phyloP scores from a whole-genome alignment of 257 asterid genomes.

The Solanum paucissectum region DNA sequence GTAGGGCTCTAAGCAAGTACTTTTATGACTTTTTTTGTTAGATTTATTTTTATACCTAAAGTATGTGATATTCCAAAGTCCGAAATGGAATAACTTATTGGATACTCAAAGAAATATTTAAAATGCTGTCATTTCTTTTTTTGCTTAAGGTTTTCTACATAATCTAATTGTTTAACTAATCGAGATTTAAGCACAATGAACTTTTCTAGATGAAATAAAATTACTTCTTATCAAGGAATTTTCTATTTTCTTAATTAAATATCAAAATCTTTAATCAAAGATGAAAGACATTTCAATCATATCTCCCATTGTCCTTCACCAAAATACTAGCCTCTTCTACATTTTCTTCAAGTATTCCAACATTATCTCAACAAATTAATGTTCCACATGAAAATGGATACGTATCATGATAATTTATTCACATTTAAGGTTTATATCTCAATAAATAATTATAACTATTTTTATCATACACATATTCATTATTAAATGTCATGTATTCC shows the following conservation, averaged over 20 bases:
- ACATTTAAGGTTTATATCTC: neutral
- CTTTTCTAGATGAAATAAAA: neutral
- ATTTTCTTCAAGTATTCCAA: neutral
- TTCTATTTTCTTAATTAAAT: neutral
- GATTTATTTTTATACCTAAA: neutral
- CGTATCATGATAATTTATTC: neutral
- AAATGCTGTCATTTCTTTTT: neutral
- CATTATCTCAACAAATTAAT: neutral
- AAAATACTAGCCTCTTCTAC: neutral
- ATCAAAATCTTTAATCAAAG: neutral
- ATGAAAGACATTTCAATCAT: neutral
- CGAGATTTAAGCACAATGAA: neutral
- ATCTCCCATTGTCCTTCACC: neutral
- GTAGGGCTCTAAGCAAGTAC: neutral
- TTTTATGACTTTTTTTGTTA: neutral
- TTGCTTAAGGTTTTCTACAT: neutral
- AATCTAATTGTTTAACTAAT: neutral
- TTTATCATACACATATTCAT: neutral
- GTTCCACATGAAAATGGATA: neutral
- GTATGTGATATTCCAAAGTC: neutral
- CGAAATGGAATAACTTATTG: neutral
- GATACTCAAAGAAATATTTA: neutral
- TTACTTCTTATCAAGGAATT: neutral
- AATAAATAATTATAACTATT: neutral
- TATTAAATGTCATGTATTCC: neutral